Percentiles rank a stretch among this genome's conserved stretches.
Conservation (phyloP, 2,329 filamentous ascomycete genomes). For the Thelonectria olida region DNA sequence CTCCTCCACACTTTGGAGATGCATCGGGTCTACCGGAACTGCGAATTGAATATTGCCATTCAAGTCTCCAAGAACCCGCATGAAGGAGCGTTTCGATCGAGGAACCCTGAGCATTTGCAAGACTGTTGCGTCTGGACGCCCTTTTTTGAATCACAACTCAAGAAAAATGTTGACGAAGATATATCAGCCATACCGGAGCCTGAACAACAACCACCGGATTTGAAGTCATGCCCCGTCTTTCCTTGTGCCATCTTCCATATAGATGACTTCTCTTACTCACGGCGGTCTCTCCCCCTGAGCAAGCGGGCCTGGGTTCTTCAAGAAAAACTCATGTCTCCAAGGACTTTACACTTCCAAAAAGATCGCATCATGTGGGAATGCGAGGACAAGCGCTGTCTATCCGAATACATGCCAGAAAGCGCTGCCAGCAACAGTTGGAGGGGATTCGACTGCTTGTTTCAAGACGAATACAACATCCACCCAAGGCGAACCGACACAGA, state of each 20-base stretch:
- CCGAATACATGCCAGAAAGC: background rate
- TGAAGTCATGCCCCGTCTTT: background rate
- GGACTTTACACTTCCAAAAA: slow-evolving; percentile 5
- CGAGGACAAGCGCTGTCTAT: background rate
- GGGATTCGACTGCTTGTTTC: slow-evolving; percentile 2
- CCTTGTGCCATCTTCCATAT: background rate
- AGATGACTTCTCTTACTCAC: background rate
- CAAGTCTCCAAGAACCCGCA: background rate
- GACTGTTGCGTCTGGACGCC: slow-evolving; percentile 7
- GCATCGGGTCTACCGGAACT: slow-evolving; percentile 10
- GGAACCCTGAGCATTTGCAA: slow-evolving; percentile 2
- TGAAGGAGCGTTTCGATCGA: slow-evolving; percentile 10
- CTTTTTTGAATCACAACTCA: background rate
- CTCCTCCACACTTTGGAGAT: slow-evolving; percentile 5
- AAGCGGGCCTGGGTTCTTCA: slow-evolving; percentile 11
- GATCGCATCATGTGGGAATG: slow-evolving; percentile 16
- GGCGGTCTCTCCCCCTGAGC: background rate
- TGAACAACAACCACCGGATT: background rate
- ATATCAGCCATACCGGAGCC: background rate
- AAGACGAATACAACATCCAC: background rate
- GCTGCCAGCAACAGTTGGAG: background rate
- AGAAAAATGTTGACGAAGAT: background rate
- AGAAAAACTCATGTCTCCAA: slow-evolving; percentile 10
- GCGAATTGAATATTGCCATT: slow-evolving; percentile 17
- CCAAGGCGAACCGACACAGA: background rate